A percentile compares a stretch with the other conserved stretches of the same genome.
phyloP scores from a whole-genome alignment of 352 stramenopile species.

The Lagenidium sp. region DNA sequence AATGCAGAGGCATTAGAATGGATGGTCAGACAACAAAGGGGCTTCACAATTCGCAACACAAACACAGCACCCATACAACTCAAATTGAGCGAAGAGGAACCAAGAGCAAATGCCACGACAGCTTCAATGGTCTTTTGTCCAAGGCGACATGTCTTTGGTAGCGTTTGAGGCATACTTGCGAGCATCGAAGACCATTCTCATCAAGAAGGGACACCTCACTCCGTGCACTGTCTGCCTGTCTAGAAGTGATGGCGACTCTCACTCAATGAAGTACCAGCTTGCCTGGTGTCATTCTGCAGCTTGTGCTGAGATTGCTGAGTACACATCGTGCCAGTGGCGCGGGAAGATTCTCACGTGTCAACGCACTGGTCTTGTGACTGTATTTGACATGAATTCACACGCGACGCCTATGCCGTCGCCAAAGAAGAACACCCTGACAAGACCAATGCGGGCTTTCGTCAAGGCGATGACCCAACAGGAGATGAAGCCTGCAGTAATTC shows the following conservation, averaged over 20 bases:
- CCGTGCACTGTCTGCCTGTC: not conserved
- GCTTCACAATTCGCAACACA: no score
- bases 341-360: not conserved
- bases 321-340: not conserved
- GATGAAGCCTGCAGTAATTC: slow-evolving; percentile 2
- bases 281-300: not conserved
- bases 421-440: slow-evolving; percentile 1
- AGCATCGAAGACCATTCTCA: not conserved
- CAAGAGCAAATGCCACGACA: no score
- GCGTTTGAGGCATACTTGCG: no score
- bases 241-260: not conserved
- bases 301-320: not conserved
- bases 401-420: not conserved
- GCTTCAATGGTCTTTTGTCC: no score
- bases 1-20: no score
- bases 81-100: no score
- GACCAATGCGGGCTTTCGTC: not conserved
- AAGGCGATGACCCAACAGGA: not conserved
- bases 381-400: not conserved
- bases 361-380: not conserved
- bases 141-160: no score
- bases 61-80: no score
- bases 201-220: not conserved
- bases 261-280: not conserved
- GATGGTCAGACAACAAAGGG: no score